Base-by-base conservation (phyloP, 495 filamentous ascomycete species). In the Penicillium turbatum region DNA sequence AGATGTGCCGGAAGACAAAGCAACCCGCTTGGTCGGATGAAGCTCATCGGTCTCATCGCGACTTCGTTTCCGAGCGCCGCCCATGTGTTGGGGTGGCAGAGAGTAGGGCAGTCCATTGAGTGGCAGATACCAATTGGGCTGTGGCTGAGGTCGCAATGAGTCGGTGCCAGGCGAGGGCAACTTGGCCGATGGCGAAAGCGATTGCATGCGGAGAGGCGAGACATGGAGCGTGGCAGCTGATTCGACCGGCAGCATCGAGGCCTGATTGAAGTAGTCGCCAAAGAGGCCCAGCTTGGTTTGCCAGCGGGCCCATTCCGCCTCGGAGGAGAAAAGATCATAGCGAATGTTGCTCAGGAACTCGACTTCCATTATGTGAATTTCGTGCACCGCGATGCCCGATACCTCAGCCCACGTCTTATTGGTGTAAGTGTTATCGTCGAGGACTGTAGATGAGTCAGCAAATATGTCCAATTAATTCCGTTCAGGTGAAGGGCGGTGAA, bases 361-460 rank as follows among this genome's bases (percentile, higher is more conserved):
- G 0, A 99, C 95, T 66, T 99, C 95, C 95, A 99, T 99, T 35
- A 97, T 84, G 65, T 99, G 95, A 37, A 99, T 95, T 70, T 99
- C 95, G 48, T 84, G 84, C 11, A 97, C 95, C 4, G 88, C 86
- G 53, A 99, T 96, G 15, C 89, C 86, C 21, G 95, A 97, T 38
- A 99, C 95, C 60, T 99, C 95, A 12, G 95, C 93, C 95, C 95
- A 99, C 1, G 95, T 97, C 77, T 97, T 96, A 77, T 99, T 99
- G 47, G 95, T 97, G 71, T 97, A 99, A 2, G 95, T 97, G 68
- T 97, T 99, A 64, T 99, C 95, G 65, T 99, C 95, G 57, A 99
- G 74, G 63, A 96, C 87, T 91, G 54, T 10, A 38, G 47, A 39
- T 51, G 39, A 54, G 61, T 75, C 64, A 76, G 71, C 60, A 49